Evolutionary conservation across 306 rosid species (phyloP).

Genomic region (Cucurbita pepo): DNA sequence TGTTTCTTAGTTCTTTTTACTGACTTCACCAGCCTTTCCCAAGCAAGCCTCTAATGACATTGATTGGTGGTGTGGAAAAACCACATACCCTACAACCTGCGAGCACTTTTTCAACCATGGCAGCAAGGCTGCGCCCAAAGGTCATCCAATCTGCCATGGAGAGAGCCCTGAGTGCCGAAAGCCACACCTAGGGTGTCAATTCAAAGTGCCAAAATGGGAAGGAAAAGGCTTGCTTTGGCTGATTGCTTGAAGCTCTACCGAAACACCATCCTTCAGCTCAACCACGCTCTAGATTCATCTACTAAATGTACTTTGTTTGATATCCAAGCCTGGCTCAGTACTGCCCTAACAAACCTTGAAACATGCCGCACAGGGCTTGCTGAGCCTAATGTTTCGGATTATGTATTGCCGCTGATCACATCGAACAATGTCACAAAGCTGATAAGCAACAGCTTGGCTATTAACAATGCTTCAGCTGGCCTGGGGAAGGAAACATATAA

Average conservation of each 20-base stretch:
- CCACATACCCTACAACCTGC: constrained; percentile 42
- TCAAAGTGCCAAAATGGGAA: constrained; percentile 15
- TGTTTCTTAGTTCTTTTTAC: neutral
- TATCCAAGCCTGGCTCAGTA: constrained; percentile 42
- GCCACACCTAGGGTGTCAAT: constrained; percentile 21
- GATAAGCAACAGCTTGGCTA: constrained; percentile 25
- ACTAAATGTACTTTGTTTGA: constrained; percentile 15
- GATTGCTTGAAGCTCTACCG: constrained; percentile 37
- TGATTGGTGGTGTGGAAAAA: constrained; percentile 39
- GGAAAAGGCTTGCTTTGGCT: constrained; percentile 33
- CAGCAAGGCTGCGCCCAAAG: constrained; percentile 3
- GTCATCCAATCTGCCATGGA: constrained; percentile 16
- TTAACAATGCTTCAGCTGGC: constrained; percentile 16
- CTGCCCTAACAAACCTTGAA: constrained; percentile 34
- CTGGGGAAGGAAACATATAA: neutral
- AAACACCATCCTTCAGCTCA: constrained; percentile 28
- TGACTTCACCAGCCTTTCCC: neutral
- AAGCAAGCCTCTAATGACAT: constrained; percentile 1
- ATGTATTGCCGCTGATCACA: constrained; percentile 20
- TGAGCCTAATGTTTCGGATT: constrained; percentile 31
- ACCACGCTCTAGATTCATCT: constrained; percentile 25
- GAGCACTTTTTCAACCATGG: constrained; percentile 6
- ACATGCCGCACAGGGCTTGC: constrained; percentile 34
- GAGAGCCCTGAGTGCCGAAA: constrained; percentile 18
- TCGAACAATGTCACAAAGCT: constrained; percentile 34